Conservation (phyloP, 2,329 filamentous ascomycete genomes). For the Cladosporium sp. region DNA sequence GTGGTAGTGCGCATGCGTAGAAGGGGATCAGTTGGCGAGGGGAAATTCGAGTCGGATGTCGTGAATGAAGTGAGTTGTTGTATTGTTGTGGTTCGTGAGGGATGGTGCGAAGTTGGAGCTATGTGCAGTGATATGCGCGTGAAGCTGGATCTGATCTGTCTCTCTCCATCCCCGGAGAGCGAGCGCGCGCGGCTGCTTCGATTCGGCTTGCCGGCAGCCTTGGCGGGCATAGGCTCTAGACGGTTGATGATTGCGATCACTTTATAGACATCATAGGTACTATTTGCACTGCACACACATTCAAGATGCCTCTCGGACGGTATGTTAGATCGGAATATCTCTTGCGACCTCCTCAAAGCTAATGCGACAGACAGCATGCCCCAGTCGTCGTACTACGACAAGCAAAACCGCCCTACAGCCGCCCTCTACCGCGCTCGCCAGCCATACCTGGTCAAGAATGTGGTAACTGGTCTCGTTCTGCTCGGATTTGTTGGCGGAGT, state of each 20-base stretch:
- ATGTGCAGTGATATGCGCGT: conserved; percentile 5
- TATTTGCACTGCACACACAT: neutral
- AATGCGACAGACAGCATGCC: conserved; percentile 47
- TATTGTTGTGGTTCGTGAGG: neutral
- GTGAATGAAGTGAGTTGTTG: neutral
- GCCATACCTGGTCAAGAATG: conserved; percentile 89
- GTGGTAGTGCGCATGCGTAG: neutral
- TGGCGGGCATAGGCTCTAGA: neutral
- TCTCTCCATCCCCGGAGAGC: too few relatives aligned
- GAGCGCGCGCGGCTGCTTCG: neutral
- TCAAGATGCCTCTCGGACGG: conserved; percentile 23
- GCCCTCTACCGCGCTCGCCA: conserved; percentile 87
- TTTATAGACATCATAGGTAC: neutral
- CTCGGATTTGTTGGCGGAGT: conserved; percentile 74
- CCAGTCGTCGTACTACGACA: conserved; percentile 85
- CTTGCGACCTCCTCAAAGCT: conserved; percentile 12
- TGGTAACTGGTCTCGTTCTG: conserved; percentile 72
- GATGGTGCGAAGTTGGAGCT: conserved; percentile 1
- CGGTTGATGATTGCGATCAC: neutral
- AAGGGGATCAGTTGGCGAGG: neutral
- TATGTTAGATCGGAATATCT: neutral
- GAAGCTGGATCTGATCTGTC: conserved; percentile 5
- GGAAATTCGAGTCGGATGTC: neutral
- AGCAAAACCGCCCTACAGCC: conserved; percentile 76
- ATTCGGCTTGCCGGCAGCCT: neutral